Evolutionary conservation across 768 basidiomycete species (phyloP).

Genomic region (Agrocybe praecox): DNA sequence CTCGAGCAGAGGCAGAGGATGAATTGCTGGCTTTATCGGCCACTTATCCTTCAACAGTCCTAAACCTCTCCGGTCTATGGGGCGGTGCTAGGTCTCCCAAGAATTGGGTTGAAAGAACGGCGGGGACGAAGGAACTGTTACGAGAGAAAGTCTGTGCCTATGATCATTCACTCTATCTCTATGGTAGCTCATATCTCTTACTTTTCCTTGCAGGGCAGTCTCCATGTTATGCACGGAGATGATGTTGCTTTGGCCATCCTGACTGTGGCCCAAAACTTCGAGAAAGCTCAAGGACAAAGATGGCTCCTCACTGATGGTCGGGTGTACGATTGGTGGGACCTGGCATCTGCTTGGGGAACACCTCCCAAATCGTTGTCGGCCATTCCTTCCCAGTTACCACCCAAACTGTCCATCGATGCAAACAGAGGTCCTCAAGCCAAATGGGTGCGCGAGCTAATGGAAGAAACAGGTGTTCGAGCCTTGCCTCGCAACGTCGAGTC

Average conservation of each 20-base stretch:
- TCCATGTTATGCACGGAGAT: conserved; percentile 64
- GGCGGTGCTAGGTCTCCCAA: conserved; percentile 50
- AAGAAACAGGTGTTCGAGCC: conserved; percentile 47
- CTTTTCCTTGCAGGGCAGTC: conserved; percentile 42
- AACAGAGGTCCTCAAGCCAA: conserved; percentile 38
- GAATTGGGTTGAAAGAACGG: conserved; percentile 58
- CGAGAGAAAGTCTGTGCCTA: conserved; percentile 41
- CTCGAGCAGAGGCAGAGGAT: conserved; percentile 52
- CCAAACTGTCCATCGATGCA: conserved; percentile 8
- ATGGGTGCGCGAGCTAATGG: conserved; percentile 66
- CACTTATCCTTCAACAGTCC: conserved; percentile 47
- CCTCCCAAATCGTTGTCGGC: background rate
- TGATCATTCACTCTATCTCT: background rate
- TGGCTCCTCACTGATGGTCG: conserved; percentile 59
- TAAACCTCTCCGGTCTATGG: conserved; percentile 68
- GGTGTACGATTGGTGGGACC: conserved; percentile 72
- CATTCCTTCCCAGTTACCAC: background rate
- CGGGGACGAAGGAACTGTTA: conserved; percentile 56
- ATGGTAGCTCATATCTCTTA: background rate
- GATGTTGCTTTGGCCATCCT: conserved; percentile 63
- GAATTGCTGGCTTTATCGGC: conserved; percentile 53
- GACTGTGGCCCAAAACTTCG: conserved; percentile 51
- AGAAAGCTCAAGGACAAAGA: conserved; percentile 48
- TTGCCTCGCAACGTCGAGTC: conserved; percentile 51
- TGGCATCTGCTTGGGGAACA: conserved; percentile 56